phyloP scores from a whole-genome alignment of 495 filamentous ascomycete genomes.

The Penicillium bovifimosum region DNA sequence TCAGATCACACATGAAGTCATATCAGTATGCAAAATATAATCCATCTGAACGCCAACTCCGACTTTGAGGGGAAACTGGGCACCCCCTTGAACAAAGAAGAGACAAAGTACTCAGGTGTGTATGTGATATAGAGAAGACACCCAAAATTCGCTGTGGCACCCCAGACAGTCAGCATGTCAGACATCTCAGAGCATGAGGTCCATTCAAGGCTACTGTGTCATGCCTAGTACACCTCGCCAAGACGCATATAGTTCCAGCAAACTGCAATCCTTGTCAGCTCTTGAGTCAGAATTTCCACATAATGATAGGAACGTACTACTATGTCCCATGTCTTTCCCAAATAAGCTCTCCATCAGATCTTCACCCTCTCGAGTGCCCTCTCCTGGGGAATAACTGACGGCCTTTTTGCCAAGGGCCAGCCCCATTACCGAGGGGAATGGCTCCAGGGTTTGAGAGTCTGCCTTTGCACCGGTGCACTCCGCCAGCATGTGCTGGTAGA shows the following conservation, averaged over 20 bases:
- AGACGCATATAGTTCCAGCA: conserved; percentile 54
- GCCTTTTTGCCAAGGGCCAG: conserved; percentile 61
- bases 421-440: conserved; percentile 58
- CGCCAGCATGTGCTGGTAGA: conserved; percentile 52
- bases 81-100: no score
- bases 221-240: conserved; percentile 23
- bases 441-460: conserved; percentile 38
- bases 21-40: no score
- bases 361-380: conserved; percentile 49
- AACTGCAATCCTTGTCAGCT: conserved; percentile 33
- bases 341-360: conserved; percentile 57
- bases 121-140: no score
- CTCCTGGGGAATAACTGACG: conserved; percentile 49
- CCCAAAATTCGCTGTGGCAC: no score
- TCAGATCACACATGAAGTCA: no score
- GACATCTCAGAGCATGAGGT: not conserved
- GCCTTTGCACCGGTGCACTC: conserved; percentile 30
- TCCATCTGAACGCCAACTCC: no score
- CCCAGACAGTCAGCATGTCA: not conserved
- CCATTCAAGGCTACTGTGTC: not conserved
- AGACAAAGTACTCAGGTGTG: no score
- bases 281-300: not conserved
- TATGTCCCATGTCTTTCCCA: conserved; percentile 60
- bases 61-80: no score
- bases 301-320: conserved; percentile 27